Evolutionary conservation across 2,329 filamentous ascomycete species (phyloP), one percentile per base, ranked within the genome.

Genomic region (Sordariomycetes sp.): DNA sequence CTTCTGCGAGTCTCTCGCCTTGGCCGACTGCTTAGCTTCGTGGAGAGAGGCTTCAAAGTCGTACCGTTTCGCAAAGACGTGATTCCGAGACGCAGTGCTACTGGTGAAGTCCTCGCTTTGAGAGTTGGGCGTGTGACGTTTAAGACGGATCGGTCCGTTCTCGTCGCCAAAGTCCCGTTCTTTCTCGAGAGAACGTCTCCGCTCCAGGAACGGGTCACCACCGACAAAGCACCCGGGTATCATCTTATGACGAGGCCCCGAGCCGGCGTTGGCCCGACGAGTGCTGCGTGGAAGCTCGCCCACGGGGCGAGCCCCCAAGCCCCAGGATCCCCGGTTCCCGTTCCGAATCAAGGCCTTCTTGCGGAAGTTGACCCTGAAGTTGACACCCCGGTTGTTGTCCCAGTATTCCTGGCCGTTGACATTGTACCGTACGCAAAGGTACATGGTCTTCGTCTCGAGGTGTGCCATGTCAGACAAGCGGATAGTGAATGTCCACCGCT

Each of bases 401-500:
- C 94, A 99, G 70, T 84, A 89, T 65, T 97, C 92, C 61, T 86
- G 79, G 20, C 90, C 89, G 61, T 85, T 85, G 59, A 95, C 90
- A 45, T 75, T 82, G 71, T 97, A 99, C 55, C 90, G 87, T 55
- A 96, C 80, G 70, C 94, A 97, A 66, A 97, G 84, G 70, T 91
- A 90, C 66, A 99, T 77, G 0, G 90, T 96, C 78, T 96, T 97
- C 62, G 84, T 82, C 69, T 96, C 91, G 52, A 99, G 78, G 68
- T 96, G 92, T 52, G 89, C 88, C 64, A 90, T 85, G 66, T 99
- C 94, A 22, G 90, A 86, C 59, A 99, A 73, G 75, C 91, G 92
- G 75, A 99, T 95, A 69, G 84, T 89, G 72, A 99, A 99, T 66
- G 85, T 89, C 74, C 99, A 99, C 45, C 89, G 83, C 69, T 99